phyloP scores from a whole-genome alignment of 257 asterid species.

The Rehmannia glutinosa region DNA sequence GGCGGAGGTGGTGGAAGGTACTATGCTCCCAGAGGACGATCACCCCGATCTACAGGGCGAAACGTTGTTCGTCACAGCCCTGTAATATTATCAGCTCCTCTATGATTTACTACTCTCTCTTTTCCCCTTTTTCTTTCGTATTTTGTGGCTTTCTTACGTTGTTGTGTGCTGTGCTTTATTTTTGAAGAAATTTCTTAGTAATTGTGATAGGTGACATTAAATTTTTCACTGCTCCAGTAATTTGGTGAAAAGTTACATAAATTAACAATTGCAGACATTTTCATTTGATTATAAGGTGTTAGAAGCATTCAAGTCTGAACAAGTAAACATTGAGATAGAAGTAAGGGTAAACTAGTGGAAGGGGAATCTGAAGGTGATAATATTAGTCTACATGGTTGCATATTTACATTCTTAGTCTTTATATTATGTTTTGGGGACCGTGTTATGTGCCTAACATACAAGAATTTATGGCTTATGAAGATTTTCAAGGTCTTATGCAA shows the following conservation, averaged over 20 bases:
- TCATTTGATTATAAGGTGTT: background rate
- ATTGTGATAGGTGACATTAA: background rate
- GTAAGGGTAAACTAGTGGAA: background rate
- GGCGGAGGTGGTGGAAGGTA: conserved; percentile 22
- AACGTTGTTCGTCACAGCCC: conserved; percentile 4
- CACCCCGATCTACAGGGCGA: background rate
- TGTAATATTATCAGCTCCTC: conserved; percentile 19
- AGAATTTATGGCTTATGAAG: background rate
- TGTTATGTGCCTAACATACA: too few relatives aligned
- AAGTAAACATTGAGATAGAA: background rate
- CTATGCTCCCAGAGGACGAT: conserved; percentile 9
- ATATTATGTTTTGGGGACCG: too few relatives aligned
- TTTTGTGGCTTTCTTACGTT: too few relatives aligned
- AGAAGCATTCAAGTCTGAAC: background rate
- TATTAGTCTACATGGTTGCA: background rate
- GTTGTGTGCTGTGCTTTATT: too few relatives aligned
- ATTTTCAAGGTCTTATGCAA: too few relatives aligned
- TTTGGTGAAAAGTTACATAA: background rate
- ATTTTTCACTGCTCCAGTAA: background rate
- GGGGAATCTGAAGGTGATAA: background rate
- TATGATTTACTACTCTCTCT: background rate
- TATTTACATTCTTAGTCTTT: background rate
- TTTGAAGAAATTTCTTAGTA: background rate
- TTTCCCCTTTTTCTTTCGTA: background rate
- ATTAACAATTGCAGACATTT: background rate